Evolutionary conservation across 2,329 filamentous ascomycete species (phyloP).

Genomic region (Curvularia spicifera): DNA sequence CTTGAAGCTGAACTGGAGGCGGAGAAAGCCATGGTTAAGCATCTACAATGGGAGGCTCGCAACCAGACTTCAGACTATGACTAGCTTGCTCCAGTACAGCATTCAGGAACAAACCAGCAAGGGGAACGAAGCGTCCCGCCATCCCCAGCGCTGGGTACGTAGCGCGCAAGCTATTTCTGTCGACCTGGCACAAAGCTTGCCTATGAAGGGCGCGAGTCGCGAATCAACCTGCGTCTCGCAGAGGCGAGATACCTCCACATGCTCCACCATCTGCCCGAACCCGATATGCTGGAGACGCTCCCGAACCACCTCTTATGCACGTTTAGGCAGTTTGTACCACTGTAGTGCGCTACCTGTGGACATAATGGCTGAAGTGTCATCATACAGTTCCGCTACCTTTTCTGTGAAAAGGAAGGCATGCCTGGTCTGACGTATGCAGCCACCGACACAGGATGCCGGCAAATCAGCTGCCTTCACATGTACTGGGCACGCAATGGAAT

Average conservation of each 20-base stretch:
- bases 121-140: not conserved
- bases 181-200: not conserved
- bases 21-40: slow-evolving; percentile 52
- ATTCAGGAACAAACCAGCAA: not conserved
- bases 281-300: not conserved
- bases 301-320: not conserved
- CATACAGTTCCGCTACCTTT: not conserved
- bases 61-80: slow-evolving; percentile 6
- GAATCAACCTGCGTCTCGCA: not conserved
- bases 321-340: not conserved
- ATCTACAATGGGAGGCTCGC: slow-evolving; percentile 35
- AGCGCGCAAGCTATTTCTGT: not conserved
- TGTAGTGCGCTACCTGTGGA: not conserved
- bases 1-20: slow-evolving; percentile 64
- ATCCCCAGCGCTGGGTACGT: not conserved
- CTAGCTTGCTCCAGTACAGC: not conserved
- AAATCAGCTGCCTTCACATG: not conserved
- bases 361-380: not conserved
- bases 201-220: not conserved
- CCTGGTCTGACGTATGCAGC: not conserved
- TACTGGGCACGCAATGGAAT: slow-evolving; percentile 15
- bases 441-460: not conserved
- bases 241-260: not conserved
- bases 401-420: too few species aligned
- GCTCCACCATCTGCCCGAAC: not conserved